Conservation (phyloP, 108 stramenopile genomes). For the Cylindrotheca closterium region DNA sequence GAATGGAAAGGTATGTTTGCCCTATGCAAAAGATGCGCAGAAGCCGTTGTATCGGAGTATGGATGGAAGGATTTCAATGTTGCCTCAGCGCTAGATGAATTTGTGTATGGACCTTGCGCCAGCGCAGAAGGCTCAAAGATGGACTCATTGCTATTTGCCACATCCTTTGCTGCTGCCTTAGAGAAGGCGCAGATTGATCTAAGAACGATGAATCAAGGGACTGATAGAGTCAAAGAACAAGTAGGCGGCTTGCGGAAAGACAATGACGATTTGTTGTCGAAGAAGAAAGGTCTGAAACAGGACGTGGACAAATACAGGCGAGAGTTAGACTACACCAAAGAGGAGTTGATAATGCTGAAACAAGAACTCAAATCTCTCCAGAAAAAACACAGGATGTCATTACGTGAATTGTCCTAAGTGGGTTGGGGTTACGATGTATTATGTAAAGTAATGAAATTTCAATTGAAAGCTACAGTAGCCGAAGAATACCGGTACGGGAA, state of each 20-base stretch:
- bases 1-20: conserved; percentile 33
- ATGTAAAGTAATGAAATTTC: no score
- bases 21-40: conserved; percentile 41
- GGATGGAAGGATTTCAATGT: conserved; percentile 52
- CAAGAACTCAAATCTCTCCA: conserved; percentile 16
- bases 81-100: conserved; percentile 37
- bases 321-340: conserved; percentile 18
- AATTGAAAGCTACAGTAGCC: no score
- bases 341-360: conserved; percentile 23
- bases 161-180: conserved; percentile 41
- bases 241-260: conserved; percentile 11
- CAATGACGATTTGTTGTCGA: conserved; percentile 16
- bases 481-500: no score
- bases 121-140: conserved; percentile 18
- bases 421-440: no score
- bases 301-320: conserved; percentile 23
- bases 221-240: conserved; percentile 12
- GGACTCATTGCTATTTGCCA: conserved; percentile 46
- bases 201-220: conserved; percentile 3
- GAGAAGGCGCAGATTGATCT: conserved; percentile 43
- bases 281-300: conserved; percentile 16
- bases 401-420: conserved; percentile 14
- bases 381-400: conserved; percentile 4
- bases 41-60: conserved; percentile 42
- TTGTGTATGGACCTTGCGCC: conserved; percentile 24